Evolutionary conservation across 306 rosid genomes (phyloP).

Genomic region (Cajanus cajan): DNA sequence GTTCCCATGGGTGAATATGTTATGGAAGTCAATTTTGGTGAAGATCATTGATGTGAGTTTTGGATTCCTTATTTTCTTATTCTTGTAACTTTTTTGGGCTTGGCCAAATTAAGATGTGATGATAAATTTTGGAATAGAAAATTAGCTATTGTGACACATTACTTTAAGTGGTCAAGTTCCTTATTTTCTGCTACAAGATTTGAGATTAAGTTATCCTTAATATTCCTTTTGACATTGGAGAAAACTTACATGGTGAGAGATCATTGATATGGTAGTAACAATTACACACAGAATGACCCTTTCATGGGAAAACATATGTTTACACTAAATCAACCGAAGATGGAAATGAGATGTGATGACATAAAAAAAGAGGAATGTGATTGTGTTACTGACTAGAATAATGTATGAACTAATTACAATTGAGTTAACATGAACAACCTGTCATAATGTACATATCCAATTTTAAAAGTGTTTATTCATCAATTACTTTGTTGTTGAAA

Average conservation of each 20-base stretch:
- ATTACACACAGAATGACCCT: not conserved
- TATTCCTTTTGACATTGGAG: not conserved
- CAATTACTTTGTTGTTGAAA: not conserved
- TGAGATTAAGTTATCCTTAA: not conserved
- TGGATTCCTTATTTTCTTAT: not conserved
- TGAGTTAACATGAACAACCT: not conserved
- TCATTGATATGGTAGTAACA: not conserved
- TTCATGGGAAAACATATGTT: not conserved
- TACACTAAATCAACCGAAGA: too few relatives aligned
- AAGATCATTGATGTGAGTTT: constrained; percentile 86
- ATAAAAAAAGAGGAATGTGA: too few relatives aligned
- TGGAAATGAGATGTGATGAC: too few relatives aligned
- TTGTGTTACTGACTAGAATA: not conserved
- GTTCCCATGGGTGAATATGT: constrained; percentile 89
- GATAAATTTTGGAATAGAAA: not conserved
- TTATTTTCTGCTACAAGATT: not conserved
- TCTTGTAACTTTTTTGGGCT: too few relatives aligned
- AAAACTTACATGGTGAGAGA: not conserved
- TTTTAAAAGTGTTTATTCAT: not conserved
- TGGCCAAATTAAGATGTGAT: too few relatives aligned
- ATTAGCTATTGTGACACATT: not conserved
- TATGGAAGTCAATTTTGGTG: constrained; percentile 73
- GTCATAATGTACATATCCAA: too few relatives aligned
- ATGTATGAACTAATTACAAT: not conserved
- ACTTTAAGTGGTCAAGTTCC: not conserved